These are phyloP conservation scores for Globisporangium echinulatum DNA, from an alignment of 352 stramenopile genomes.

Conservation along the genomic window DNA sequence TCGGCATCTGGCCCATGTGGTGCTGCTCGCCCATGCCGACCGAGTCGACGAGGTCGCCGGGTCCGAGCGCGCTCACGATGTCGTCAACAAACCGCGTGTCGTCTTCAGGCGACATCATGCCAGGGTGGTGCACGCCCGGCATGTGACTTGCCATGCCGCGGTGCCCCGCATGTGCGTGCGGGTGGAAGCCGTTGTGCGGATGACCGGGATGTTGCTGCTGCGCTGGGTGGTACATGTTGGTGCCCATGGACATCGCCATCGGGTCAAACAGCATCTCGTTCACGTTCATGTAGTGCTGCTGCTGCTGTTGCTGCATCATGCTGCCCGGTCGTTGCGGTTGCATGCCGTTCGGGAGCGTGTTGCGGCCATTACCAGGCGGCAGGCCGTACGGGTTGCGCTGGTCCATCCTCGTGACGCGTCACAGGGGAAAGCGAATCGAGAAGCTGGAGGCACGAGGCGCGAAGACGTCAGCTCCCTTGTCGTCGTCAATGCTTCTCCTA, in stretches of 20 bases:
- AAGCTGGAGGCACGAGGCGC: not conserved
- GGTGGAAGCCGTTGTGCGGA: constrained; percentile 12
- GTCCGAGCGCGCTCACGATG: constrained; percentile 53
- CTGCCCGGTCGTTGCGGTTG: constrained; percentile 24
- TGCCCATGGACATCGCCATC: constrained; percentile 48
- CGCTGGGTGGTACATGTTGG: constrained; percentile 49
- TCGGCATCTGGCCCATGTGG: constrained; percentile 43
- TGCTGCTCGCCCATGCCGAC: constrained; percentile 41
- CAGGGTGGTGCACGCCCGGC: constrained; percentile 34
- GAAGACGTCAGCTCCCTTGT: not conserved
- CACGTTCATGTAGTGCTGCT: constrained; percentile 72
- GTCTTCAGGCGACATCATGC: constrained; percentile 51
- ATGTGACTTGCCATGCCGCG: constrained; percentile 19
- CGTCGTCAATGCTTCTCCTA: not conserved
- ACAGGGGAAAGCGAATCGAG: not conserved
- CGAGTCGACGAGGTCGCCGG: constrained; percentile 33
- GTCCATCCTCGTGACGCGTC: constrained; percentile 34
- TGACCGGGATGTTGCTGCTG: constrained; percentile 36
- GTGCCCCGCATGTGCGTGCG: constrained; percentile 20
- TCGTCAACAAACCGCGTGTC: constrained; percentile 69
- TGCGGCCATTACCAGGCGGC: constrained; percentile 23
- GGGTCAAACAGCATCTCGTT: constrained; percentile 76
- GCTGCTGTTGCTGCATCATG: constrained; percentile 41
- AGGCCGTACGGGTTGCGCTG: constrained; percentile 61
- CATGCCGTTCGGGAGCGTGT: constrained; percentile 33